These are phyloP conservation scores for Taphrina confusa DNA, from an alignment of 1,139 yeast species.

Conservation along the genomic window DNA sequence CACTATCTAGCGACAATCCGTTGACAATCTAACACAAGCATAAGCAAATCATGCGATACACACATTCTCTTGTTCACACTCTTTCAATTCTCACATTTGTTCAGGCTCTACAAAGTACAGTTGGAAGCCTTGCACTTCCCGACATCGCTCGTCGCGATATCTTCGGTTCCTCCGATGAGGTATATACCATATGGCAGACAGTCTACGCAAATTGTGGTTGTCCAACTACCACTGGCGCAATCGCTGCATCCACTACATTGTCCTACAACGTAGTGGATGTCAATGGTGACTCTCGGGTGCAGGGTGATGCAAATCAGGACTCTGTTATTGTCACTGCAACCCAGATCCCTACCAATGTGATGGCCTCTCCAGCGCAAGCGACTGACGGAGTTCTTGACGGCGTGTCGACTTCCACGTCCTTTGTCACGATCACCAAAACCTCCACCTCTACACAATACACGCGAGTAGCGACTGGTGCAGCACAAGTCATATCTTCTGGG, in stretches of 20 bases:
- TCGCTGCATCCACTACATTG: background rate
- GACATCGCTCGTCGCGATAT: background rate
- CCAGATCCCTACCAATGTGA: background rate
- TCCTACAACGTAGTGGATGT: conserved; percentile 11
- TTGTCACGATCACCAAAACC: background rate
- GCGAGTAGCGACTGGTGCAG: no score
- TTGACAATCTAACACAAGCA: no score
- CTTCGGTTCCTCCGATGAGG: conserved; percentile 14
- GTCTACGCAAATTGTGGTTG: conserved; percentile 13
- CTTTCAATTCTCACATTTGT: background rate
- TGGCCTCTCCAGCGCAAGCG: conserved; percentile 1
- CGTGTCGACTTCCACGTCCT: background rate
- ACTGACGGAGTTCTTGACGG: conserved; percentile 9
- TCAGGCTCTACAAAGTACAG: background rate
- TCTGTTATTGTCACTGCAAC: conserved; percentile 13
- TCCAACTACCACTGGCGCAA: background rate
- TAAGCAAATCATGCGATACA: background rate
- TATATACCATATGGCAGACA: conserved; percentile 1
- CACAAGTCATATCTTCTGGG: background rate
- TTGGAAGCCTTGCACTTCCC: no score
- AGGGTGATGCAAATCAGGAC: conserved; percentile 1
- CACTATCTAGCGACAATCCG: no score
- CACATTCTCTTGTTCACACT: conserved; percentile 1
- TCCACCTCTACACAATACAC: conserved; percentile 17
- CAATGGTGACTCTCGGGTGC: conserved; percentile 7